These are phyloP conservation scores for Lactarius vividus DNA, from an alignment of 768 basidiomycete genomes.

Conservation along the genomic window DNA sequence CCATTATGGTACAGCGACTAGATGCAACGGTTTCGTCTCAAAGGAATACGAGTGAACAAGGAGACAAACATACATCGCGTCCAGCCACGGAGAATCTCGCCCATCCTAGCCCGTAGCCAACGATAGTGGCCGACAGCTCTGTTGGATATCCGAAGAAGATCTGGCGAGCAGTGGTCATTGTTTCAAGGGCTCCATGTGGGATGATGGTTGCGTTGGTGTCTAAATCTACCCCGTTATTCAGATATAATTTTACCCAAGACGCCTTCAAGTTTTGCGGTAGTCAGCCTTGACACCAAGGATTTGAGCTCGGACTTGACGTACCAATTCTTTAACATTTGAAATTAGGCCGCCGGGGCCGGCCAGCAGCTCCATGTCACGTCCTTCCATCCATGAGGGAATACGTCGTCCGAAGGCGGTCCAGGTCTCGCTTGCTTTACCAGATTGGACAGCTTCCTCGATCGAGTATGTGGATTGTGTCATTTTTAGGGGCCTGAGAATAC, in stretches of 20 bases:
- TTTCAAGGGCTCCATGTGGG: slow-evolving; percentile 33
- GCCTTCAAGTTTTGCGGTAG: slow-evolving; percentile 30
- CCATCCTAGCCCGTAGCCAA: slow-evolving; percentile 48
- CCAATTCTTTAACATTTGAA: slow-evolving; percentile 44
- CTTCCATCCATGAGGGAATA: slow-evolving; percentile 36
- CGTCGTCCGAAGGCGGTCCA: slow-evolving; percentile 37
- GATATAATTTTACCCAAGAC: slow-evolving; percentile 39
- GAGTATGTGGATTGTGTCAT: slow-evolving; percentile 45
- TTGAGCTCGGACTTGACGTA: slow-evolving; percentile 25
- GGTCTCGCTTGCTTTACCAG: slow-evolving; percentile 36
- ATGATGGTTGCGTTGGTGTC: slow-evolving; percentile 36
- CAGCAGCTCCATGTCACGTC: slow-evolving; percentile 28
- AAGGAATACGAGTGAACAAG: neutral
- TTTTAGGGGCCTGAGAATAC: slow-evolving; percentile 41
- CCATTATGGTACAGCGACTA: slow-evolving; percentile 40
- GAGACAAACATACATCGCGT: slow-evolving; percentile 38
- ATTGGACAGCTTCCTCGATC: slow-evolving; percentile 33
- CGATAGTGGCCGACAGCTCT: slow-evolving; percentile 26
- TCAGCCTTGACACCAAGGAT: neutral
- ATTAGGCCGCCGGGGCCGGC: slow-evolving; percentile 47
- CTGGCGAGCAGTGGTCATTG: slow-evolving; percentile 35
- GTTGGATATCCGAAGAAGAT: slow-evolving; percentile 26
- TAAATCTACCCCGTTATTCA: slow-evolving; percentile 37
- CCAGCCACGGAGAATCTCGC: slow-evolving; percentile 37
- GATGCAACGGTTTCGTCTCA: neutral